These are phyloP conservation scores for Tanacetum coccineum DNA, from an alignment of 129 eudicot species.

Conservation along the genomic window DNA sequence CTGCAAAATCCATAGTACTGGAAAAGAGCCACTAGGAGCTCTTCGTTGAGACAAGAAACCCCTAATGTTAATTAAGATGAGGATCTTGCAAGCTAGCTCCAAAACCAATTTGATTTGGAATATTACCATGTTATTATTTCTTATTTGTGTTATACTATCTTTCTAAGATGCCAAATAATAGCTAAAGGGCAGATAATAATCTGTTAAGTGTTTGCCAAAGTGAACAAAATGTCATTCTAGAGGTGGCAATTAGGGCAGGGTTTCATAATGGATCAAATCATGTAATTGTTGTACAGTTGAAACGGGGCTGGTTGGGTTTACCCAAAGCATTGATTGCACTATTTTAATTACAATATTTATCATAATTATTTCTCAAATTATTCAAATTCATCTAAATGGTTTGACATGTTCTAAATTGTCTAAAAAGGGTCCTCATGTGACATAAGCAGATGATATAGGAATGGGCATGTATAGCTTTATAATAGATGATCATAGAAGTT, in stretches of 20 bases:
- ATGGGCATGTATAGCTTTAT: slow-evolving; percentile 78
- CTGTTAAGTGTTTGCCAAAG: background rate
- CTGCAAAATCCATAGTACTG: slow-evolving; percentile 48
- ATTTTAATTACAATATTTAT: no score
- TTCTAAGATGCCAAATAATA: no score
- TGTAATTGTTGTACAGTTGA: no score
- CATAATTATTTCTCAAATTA: no score
- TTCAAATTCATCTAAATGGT: no score
- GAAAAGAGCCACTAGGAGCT: slow-evolving; percentile 47
- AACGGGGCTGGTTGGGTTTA: no score
- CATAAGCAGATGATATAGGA: slow-evolving; percentile 56
- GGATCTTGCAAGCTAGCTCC: slow-evolving; percentile 87
- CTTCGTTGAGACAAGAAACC: slow-evolving; percentile 36
- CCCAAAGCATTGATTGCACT: no score
- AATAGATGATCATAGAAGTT: slow-evolving; percentile 42
- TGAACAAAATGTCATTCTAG: background rate
- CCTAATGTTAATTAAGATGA: slow-evolving; percentile 56
- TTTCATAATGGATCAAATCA: no score
- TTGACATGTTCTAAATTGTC: slow-evolving; percentile 16
- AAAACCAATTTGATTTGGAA: slow-evolving; percentile 82
- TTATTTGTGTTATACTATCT: background rate
- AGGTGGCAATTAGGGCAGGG: no score
- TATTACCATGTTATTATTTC: slow-evolving; percentile 48
- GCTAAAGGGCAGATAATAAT: no score
- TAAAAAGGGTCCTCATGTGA: slow-evolving; percentile 46